Evolutionary conservation across 106 monocot species (phyloP).

Genomic region (Gastrodia elata): DNA sequence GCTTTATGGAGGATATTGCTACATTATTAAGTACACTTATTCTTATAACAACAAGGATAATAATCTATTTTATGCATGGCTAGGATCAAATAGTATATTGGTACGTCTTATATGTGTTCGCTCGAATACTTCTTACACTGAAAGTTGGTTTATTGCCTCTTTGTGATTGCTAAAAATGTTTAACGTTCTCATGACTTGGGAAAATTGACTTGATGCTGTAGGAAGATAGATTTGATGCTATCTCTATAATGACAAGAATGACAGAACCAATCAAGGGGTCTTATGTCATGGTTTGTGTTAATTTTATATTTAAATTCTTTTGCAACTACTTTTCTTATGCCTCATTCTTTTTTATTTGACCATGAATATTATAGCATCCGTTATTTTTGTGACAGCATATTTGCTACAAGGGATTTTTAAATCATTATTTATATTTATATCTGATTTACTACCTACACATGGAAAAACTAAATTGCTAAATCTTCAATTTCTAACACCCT

Average conservation of each 20-base stretch:
- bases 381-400: background rate
- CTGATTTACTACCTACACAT: no score
- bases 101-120: constrained; percentile 10
- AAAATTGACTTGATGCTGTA: constrained; percentile 9
- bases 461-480: no score
- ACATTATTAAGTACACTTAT: constrained; percentile 38
- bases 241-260: constrained; percentile 20
- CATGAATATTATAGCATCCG: background rate
- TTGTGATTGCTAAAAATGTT: background rate
- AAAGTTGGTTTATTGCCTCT: background rate
- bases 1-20: constrained; percentile 47
- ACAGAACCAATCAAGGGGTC: constrained; percentile 28
- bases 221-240: constrained; percentile 34
- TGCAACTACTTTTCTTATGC: background rate
- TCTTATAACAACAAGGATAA: constrained; percentile 19
- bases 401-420: background rate
- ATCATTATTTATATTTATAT: no score
- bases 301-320: background rate
- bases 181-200: background rate
- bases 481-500: no score
- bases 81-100: constrained; percentile 26
- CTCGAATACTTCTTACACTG: background rate
- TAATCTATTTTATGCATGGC: constrained; percentile 41
- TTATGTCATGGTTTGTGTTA: constrained; percentile 26
- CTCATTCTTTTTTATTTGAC: background rate